Evolutionary conservation across 768 basidiomycete genomes (phyloP), one percentile per base, ranked within the genome.

Genomic region (Macrolepiota fuliginosa): DNA sequence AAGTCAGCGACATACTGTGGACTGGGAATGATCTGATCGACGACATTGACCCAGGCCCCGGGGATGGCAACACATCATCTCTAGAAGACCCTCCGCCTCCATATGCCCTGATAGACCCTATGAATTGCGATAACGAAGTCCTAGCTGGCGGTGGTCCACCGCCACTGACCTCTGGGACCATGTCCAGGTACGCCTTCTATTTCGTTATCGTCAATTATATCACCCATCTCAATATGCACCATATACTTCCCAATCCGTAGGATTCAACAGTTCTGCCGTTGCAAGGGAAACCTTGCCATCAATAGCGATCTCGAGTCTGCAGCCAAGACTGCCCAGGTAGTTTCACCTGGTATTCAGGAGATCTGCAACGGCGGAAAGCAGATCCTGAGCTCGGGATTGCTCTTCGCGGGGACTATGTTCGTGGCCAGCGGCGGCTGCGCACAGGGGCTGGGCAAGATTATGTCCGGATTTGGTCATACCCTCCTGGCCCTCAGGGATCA

Each of bases 41-140:
- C 42, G n/a, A 9, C 7, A 32, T 32, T 7, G 2, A 45, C 19
- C 10, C 10, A 17, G 19, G 42, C 42, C 4, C 4, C 42, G 19
- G 17, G n/a, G 42, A 45, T 49, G 22, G 36, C 46, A 27, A 11
- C 10, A 15, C n/a, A 4, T 3, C 24, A 39, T 29, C 36, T 4
- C 4, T 15, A 6, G 52, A 54, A 3, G 59, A 54, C 25, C 59
- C 32, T 37, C 59, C 58, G 12, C 57, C 59, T 7, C 59, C 42
- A 2, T 61, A 61, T 17, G 37, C 57, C 32, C 19, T n/a, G 12
- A 24, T 29, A 12, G 51, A 53, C 4, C 10, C 22, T 10, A 40
- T n/a, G 2, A 13, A 7, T 32, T 32, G 29, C 3, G 29, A 32
- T 32, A 7, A 32, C 7, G 29, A 32, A 32, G 29, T 32, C 7